Evolutionary conservation across 768 basidiomycete genomes (phyloP).

Genomic region (Tephrocybe sp.): DNA sequence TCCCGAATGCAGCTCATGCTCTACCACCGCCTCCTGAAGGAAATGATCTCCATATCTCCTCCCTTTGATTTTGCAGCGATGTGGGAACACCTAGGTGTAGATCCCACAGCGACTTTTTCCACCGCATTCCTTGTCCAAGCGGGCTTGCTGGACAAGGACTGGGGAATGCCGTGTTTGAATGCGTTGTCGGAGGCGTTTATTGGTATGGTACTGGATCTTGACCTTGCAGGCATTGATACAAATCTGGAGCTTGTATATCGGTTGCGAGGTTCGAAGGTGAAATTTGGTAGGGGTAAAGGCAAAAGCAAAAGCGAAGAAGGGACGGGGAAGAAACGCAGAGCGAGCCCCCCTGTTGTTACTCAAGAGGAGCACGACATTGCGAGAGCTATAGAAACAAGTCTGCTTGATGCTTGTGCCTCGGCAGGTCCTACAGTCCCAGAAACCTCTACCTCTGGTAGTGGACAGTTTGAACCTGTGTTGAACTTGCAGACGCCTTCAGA

Average conservation of each 20-base stretch:
- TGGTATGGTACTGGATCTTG: conserved; percentile 25
- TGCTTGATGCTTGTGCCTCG: conserved; percentile 22
- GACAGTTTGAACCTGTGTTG: neutral
- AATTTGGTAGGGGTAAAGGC: neutral
- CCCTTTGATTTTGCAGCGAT: conserved; percentile 53
- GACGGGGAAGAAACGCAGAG: neutral
- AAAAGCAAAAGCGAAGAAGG: no score
- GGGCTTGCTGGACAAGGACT: conserved; percentile 25
- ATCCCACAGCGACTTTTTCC: conserved; percentile 49
- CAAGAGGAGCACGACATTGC: conserved; percentile 44
- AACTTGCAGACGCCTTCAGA: conserved; percentile 1
- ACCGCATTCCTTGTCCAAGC: conserved; percentile 45
- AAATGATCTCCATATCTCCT: conserved; percentile 41
- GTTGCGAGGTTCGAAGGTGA: conserved; percentile 19
- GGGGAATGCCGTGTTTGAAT: conserved; percentile 33
- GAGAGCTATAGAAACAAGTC: conserved; percentile 47
- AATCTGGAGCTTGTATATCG: conserved; percentile 55
- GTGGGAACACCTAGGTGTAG: conserved; percentile 48
- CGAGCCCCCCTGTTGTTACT: neutral
- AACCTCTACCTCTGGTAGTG: neutral
- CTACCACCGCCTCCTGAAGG: conserved; percentile 65
- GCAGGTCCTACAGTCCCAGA: neutral
- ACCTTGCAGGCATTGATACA: conserved; percentile 35
- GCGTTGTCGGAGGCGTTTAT: conserved; percentile 36
- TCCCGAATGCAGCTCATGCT: conserved; percentile 77